Evolutionary conservation across 192 early-diverging fungal genomes (phyloP), one percentile per base, ranked within the genome.

Genomic region (Phycomyces blakesleeanus): DNA sequence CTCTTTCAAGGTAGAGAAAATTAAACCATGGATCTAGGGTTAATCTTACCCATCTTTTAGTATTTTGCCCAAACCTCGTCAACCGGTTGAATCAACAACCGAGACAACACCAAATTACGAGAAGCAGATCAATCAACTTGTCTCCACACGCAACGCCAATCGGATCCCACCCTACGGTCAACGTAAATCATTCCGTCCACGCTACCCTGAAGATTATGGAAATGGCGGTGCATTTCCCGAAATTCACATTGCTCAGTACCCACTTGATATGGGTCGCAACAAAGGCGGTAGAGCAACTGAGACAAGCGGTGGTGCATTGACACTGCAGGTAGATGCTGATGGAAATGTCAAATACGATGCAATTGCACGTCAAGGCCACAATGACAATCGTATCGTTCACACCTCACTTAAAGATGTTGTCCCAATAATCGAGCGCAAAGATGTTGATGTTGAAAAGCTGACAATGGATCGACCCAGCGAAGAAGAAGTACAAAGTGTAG

Each of bases 141-240:
- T 63, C 34, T 27, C 68, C 11, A 57, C 50, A 59, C 51, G 55
- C 6, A 56, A 24, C 42, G 57, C 42, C 24, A 61, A 61, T 29
- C 57, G 56, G 20, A 63, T 70, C 27, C 96, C 96, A 5, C 81
- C 87, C 20, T 94, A 96, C 59, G 92, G 96, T 14, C 68, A 88
- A 51, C 88, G 96, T 50, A 40, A 78, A 44, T 87, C 83, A 37
- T 98, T 84, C 76, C 83, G 85, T 57, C 96, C 96, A 60, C 83
- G 86, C 61, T 85, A 82, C 15, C 68, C 78, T 22, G 83, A 87
- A 51, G 95, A 99, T 69, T 99, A 91, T 86, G 95, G 92, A 59
- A 93, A 95, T 77, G 97, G 97, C 37, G 97, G 97, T 34, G 94
- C 97, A 0, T 99, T 89, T 67, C 97, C 97, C 24, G 97, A 99